These are phyloP conservation scores for Bromus sterilis DNA, from an alignment of 176 grass and related monocot species.

Conservation along the genomic window DNA sequence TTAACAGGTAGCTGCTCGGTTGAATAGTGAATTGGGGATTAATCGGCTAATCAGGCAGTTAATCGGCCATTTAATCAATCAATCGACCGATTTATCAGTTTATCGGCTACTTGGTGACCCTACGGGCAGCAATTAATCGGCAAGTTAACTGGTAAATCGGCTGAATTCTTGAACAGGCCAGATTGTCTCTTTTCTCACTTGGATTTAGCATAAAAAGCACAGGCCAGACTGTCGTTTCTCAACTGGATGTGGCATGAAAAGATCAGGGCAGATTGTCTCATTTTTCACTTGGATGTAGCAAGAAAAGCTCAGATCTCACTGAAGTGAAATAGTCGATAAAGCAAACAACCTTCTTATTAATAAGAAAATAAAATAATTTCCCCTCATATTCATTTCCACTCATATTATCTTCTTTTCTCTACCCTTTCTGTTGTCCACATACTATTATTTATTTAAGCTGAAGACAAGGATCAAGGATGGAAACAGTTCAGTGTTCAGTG, in stretches of 20 bases:
- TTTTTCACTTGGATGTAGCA: not conserved
- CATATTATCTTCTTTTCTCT: not conserved
- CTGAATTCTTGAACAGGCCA: too few species aligned
- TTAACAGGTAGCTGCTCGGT: too few species aligned
- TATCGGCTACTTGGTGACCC: too few species aligned
- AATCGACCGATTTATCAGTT: too few species aligned
- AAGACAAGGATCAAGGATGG: too few species aligned
- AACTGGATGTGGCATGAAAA: not conserved
- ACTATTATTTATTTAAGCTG: not conserved
- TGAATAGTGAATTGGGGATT: too few species aligned
- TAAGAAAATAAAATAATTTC: not conserved
- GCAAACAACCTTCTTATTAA: slow-evolving; percentile 1
- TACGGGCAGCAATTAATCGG: too few species aligned
- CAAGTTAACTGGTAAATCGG: too few species aligned
- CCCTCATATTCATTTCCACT: not conserved
- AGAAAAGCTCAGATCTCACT: not conserved
- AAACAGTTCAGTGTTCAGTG: not conserved
- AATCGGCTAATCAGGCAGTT: too few species aligned
- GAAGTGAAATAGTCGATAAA: not conserved
- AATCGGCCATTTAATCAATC: too few species aligned
- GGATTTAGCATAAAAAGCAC: not conserved
- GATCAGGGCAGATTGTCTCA: not conserved
- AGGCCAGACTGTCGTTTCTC: not conserved
- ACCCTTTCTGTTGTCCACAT: not conserved
- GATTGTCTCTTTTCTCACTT: not conserved